A percentile compares a stretch with the other conserved stretches of the same genome.
Conservation (phyloP, 2,329 filamentous ascomycete genomes). For the Thielaviopsis punctulata region DNA sequence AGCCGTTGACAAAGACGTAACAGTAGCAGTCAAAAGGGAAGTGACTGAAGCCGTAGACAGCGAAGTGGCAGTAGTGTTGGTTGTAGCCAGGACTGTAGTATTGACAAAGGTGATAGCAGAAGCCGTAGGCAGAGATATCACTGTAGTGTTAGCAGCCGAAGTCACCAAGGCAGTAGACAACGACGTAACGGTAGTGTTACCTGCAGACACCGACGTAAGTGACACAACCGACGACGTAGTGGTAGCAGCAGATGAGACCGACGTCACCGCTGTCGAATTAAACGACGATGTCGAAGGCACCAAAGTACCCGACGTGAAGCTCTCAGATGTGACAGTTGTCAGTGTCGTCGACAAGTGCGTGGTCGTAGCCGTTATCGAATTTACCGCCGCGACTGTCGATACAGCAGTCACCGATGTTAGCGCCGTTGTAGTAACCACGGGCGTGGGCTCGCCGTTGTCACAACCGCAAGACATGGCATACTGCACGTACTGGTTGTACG, state of each 20-base stretch:
- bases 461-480: conserved; percentile 24
- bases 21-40: background rate
- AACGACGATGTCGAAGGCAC: too few relatives aligned
- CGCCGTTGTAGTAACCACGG: conserved; percentile 14
- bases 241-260: conserved; percentile 2
- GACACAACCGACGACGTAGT: too few relatives aligned
- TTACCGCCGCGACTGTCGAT: conserved; percentile 1
- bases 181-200: conserved; percentile 4
- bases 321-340: too few relatives aligned
- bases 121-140: conserved; percentile 6
- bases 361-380: too few relatives aligned
- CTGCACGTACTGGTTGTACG: conserved; percentile 22
- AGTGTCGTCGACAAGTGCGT: too few relatives aligned
- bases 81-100: background rate
- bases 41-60: conserved; percentile 5
- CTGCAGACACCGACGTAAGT: too few relatives aligned
- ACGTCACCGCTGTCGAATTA: too few relatives aligned
- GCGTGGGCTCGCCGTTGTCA: conserved; percentile 16
- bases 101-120: conserved; percentile 10
- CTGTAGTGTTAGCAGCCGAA: conserved; percentile 5
- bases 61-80: background rate
- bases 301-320: too few relatives aligned
- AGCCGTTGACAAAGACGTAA: background rate
- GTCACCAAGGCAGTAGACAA: conserved; percentile 3
- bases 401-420: background rate